These are phyloP conservation scores for Pyrenochaeta sp. DNA, from an alignment of 2,329 filamentous ascomycete species.

Conservation along the genomic window DNA sequence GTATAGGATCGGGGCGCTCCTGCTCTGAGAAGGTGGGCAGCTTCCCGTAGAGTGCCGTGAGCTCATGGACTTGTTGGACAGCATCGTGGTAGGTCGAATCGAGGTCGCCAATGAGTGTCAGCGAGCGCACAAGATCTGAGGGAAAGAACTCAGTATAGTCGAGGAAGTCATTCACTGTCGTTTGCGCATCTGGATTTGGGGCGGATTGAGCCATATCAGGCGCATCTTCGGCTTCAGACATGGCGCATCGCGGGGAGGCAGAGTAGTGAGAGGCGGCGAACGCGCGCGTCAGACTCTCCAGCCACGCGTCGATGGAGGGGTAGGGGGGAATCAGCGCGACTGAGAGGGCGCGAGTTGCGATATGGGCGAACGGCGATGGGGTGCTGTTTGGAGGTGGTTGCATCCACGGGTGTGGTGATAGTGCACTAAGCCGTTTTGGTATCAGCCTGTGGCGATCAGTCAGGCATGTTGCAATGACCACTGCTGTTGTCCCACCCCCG, in stretches of 20 bases:
- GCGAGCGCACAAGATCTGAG: conserved; percentile 69
- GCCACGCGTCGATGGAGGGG: conserved; percentile 48
- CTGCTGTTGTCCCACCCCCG: neutral
- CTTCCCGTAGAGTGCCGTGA: conserved; percentile 57
- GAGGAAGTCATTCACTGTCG: conserved; percentile 72
- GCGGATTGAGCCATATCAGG: conserved; percentile 50
- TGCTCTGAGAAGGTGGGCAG: conserved; percentile 61
- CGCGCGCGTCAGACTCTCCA: conserved; percentile 49
- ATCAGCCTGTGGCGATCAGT: neutral
- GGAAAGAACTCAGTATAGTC: conserved; percentile 76
- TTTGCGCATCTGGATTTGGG: conserved; percentile 70
- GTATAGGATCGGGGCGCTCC: conserved; percentile 60
- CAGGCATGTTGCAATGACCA: conserved; percentile 7
- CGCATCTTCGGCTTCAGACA: conserved; percentile 45
- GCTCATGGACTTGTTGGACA: conserved; percentile 57
- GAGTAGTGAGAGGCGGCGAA: conserved; percentile 41
- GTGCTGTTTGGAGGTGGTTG: conserved; percentile 14
- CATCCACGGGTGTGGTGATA: conserved; percentile 8
- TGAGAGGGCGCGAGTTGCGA: conserved; percentile 25
- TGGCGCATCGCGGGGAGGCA: conserved; percentile 46
- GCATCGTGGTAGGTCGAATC: conserved; percentile 54
- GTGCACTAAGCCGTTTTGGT: conserved; percentile 18
- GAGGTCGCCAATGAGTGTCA: conserved; percentile 67
- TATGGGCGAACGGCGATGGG: conserved; percentile 19
- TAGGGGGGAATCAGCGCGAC: conserved; percentile 40